Percentiles rank a stretch among this genome's conserved stretches.
Evolutionary conservation across 345 rosid genomes (phyloP).

Genomic region (Eucalyptus lansdowneana): DNA sequence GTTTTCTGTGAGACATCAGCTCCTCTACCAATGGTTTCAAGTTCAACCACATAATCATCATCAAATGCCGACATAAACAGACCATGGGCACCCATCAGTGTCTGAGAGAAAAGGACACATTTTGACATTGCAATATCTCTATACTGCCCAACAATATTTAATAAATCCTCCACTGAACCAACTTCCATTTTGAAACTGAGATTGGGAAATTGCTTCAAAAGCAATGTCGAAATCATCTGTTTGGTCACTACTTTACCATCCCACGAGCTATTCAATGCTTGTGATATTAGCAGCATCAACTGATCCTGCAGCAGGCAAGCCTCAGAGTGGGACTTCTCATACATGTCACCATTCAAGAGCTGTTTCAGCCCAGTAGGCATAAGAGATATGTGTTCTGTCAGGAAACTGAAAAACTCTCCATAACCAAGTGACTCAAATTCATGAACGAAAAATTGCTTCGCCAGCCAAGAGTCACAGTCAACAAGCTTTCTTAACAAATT

Average conservation of each 20-base stretch:
- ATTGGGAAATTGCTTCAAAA: constrained; percentile 61
- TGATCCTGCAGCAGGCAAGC: constrained; percentile 38
- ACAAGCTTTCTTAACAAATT: constrained; percentile 35
- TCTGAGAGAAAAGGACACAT: constrained; percentile 56
- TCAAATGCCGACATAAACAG: constrained; percentile 2
- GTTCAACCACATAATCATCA: constrained; percentile 1
- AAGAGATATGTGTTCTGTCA: constrained; percentile 39
- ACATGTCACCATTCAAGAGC: constrained; percentile 25
- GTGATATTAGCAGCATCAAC: constrained; percentile 46
- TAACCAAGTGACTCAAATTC: constrained; percentile 67
- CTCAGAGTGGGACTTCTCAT: constrained; percentile 41
- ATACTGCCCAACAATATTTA: constrained; percentile 17
- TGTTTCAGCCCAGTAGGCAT: constrained; percentile 48
- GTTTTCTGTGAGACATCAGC: constrained; percentile 1
- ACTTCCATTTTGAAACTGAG: constrained; percentile 43
- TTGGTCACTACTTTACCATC: constrained; percentile 32
- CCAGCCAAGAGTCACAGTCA: constrained; percentile 48
- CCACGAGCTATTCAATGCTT: constrained; percentile 50
- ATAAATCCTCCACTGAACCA: constrained; percentile 33
- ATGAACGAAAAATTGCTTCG: constrained; percentile 40
- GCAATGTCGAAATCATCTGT: constrained; percentile 41
- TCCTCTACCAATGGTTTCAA: constrained; percentile 7
- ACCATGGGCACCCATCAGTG: constrained; percentile 30
- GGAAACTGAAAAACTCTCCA: constrained; percentile 62
- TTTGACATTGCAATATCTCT: constrained; percentile 35